Percentiles rank a stretch among this genome's conserved stretches.
Conservation (phyloP, 768 basidiomycete species). For the Psilocybe azurescens region DNA sequence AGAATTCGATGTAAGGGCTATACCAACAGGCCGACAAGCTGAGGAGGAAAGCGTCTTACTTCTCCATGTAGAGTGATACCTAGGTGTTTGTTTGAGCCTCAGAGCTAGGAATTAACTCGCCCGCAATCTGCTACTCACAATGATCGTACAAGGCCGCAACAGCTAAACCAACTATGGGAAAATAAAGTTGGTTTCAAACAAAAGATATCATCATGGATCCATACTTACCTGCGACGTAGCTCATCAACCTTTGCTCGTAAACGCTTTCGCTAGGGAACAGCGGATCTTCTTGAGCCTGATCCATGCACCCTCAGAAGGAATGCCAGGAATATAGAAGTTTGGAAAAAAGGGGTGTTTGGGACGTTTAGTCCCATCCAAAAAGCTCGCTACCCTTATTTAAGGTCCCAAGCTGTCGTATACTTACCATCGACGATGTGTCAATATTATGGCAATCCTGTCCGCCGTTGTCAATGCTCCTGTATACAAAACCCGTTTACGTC, state of each 20-base stretch:
- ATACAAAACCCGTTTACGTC: too few relatives aligned
- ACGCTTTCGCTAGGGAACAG: background rate
- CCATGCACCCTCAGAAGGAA: background rate
- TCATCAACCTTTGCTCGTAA: background rate
- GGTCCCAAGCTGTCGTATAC: too few relatives aligned
- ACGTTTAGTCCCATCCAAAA: too few relatives aligned
- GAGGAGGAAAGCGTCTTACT: background rate
- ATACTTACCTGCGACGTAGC: background rate
- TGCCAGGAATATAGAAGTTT: too few relatives aligned
- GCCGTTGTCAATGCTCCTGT: too few relatives aligned
- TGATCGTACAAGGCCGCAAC: constrained; percentile 1
- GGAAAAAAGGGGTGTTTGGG: too few relatives aligned
- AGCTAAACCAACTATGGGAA: constrained; percentile 1
- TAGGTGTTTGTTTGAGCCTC: background rate
- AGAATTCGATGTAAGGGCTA: background rate
- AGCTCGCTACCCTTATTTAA: too few relatives aligned
- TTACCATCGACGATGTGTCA: too few relatives aligned
- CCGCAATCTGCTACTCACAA: background rate
- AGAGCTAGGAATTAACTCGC: background rate
- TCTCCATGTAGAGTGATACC: constrained; percentile 4
- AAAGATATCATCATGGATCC: too few relatives aligned
- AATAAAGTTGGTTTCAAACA: background rate
- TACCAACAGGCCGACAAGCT: too few relatives aligned
- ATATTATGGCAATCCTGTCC: too few relatives aligned
- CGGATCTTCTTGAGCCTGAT: background rate